Evolutionary conservation across 352 stramenopile genomes (phyloP), one percentile per base, ranked within the genome.

Genomic region (Phytophthora rubi): DNA sequence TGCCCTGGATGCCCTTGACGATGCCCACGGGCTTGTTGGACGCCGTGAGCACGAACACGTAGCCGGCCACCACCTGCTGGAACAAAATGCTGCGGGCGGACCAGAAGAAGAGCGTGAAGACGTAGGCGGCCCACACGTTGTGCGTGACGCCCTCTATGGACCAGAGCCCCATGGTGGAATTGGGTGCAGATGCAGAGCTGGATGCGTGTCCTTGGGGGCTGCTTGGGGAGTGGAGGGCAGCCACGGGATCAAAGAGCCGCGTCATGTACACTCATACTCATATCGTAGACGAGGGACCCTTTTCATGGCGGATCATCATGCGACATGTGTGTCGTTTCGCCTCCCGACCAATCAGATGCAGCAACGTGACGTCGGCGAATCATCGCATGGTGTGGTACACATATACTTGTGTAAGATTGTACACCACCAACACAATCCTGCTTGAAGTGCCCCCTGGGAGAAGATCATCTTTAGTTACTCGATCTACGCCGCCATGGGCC

Each of bases 1-100:
- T 89, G 64, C 86, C 86, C 57, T 93, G 85, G 59, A 94, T 91
- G 62, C 86, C 86, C 61, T 93, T 94, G 70, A 94, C 83, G 18
- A 94, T 82, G 21, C 86, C 86, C 49, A 94, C 86, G 47, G 86
- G 85, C 54, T 91, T 82, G 62, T 93, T 94, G 51, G 83, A 92
- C 39, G 71, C 52, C 10, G 86, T 93, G 18, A 94, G 73, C 47
- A 92, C 83, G 71, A 88, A 94, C 18, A 94, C 77, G 56, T 91
- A 94, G 53, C 86, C 86, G 0, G 84, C 83, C 18, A 94, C 75
- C 49, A 94, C 80, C 70, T 92, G 83, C 66, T 94, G 83, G 68
- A 92, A 94, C 33, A 94, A 63, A 52, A 94, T 94, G 47, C 82
- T 90, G 53, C 82, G 76, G 32, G 82, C 81, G 4, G 85, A 85